Conservation (phyloP, 2,329 filamentous ascomycete genomes). For the Hawksworthiomyces lignivorus region DNA sequence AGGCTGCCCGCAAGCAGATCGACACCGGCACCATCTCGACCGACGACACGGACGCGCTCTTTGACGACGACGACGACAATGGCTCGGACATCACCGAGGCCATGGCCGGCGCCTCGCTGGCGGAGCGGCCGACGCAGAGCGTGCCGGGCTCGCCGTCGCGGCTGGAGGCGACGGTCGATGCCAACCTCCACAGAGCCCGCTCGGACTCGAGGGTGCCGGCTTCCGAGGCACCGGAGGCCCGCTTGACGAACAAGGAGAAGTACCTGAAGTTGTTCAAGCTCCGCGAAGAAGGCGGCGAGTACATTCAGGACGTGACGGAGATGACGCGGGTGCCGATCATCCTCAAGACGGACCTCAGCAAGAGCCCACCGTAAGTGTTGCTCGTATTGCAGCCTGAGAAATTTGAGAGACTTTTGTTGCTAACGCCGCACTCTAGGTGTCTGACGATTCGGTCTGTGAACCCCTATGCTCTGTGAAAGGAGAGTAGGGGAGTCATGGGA, state of each 20-base stretch:
- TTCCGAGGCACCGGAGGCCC: conserved; percentile 66
- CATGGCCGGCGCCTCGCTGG: conserved; percentile 82
- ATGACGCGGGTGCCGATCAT: conserved; percentile 98
- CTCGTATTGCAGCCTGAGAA: too few species aligned
- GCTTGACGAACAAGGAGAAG: conserved; percentile 89
- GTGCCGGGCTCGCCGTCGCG: conserved; percentile 86
- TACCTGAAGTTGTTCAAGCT: conserved; percentile 85
- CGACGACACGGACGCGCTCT: conserved; percentile 89
- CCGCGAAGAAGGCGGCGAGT: conserved; percentile 85
- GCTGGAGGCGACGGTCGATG: conserved; percentile 57
- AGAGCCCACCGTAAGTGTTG: conserved; percentile 93
- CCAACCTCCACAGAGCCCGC: conserved; percentile 74
- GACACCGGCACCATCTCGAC: conserved; percentile 92
- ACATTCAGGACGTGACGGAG: conserved; percentile 96
- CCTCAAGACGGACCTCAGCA: conserved; percentile 93
- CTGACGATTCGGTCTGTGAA: conserved; percentile 78
- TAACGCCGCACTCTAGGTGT: conserved; percentile 46
- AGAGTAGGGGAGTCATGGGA: too few species aligned
- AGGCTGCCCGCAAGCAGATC: conserved; percentile 85
- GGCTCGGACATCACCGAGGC: conserved; percentile 83
- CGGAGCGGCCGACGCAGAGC: conserved; percentile 87
- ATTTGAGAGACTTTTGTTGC: too few species aligned
- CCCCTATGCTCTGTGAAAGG: conserved; percentile 62
- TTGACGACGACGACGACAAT: conserved; percentile 87
- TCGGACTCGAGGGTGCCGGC: conserved; percentile 88